Evolutionary conservation across 169 alveolate species (phyloP), one percentile per base, ranked within the genome.

Genomic region (Plasmodium cynomolgi): DNA sequence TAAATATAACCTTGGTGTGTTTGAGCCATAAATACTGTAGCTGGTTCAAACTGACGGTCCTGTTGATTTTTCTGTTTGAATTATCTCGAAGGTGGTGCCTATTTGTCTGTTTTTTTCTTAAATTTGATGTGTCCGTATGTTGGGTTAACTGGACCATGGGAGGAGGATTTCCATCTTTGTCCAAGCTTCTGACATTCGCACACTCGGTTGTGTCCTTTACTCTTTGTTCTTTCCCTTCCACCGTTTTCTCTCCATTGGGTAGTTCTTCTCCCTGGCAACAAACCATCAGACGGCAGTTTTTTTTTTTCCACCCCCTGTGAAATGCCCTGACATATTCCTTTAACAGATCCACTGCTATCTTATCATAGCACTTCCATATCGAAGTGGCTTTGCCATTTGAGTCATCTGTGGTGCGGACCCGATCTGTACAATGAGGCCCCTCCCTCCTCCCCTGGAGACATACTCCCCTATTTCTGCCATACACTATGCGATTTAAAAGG

Each of bases 401-500:
- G 41, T 81, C 37, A 1, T 86, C 44, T 31, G 37, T 54, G 62
- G 81, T 77, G 50, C 17, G 77, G 37, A 68, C n/a, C 3, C n/a
- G 39, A 9, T 68, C 37, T 20, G 44, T 4, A 77, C 15, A 79
- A 15, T 90, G 50, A 62, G 31, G 15, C 47, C 56, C 75, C 11
- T 68, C 77, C 29, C 29, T 39, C 56, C 26, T 44, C 77, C 39
- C 54, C 37, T 17, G 26, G 33, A 72, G 15, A 44, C n/a, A n/a
- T 31, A 75, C n/a, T 3, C 72, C 68, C 20, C 73, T 90, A 39
- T 81, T 79, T n/a, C 20, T 81, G 9, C 54, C 91, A 81, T 56
- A 81, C 71, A 90, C 56, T 58, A 90, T 90, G 34, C 62, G 26
- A 54, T 90, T 90, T 81, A 90, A 71, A 37, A 90, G 68, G 37